phyloP scores from a whole-genome alignment of 1,284 basidiomycete species.

The Cryptococcus deneoformans region DNA sequence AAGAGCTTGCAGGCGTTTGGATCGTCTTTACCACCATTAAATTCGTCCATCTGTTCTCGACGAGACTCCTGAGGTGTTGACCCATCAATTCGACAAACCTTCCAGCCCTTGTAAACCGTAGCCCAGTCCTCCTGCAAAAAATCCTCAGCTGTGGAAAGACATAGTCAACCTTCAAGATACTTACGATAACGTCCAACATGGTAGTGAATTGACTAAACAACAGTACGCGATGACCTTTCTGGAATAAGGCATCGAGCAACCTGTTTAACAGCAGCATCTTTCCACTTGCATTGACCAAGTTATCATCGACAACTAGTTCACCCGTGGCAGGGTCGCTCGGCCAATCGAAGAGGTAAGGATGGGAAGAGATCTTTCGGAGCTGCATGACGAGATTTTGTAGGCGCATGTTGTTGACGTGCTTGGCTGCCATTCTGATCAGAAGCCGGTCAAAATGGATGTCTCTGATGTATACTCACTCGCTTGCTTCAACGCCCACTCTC shows the following conservation, averaged over 20 bases:
- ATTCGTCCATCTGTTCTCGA: conserved; percentile 77
- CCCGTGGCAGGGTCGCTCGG: conserved; percentile 65
- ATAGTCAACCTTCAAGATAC: conserved; percentile 14
- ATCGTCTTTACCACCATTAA: conserved; percentile 70
- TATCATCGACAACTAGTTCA: conserved; percentile 63
- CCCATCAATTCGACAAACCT: conserved; percentile 88
- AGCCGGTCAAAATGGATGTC: neutral
- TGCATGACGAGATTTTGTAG: conserved; percentile 95
- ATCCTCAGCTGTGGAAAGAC: neutral
- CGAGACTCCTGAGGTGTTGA: conserved; percentile 71
- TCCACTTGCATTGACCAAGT: conserved; percentile 80
- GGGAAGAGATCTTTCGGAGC: conserved; percentile 85
- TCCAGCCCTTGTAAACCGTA: conserved; percentile 70
- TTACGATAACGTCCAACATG: conserved; percentile 89
- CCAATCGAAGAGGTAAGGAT: conserved; percentile 92
- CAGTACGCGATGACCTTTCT: conserved; percentile 80
- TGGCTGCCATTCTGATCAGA: conserved; percentile 54
- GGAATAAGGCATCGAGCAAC: conserved; percentile 79
- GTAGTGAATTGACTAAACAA: conserved; percentile 93
- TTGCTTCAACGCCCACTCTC: conserved; percentile 59
- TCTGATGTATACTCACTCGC: conserved; percentile 55
- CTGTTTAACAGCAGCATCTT: conserved; percentile 97
- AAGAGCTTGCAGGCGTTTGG: conserved; percentile 74
- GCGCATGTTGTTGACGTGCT: conserved; percentile 83
- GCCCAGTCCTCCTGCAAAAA: conserved; percentile 70